Base-by-base conservation (phyloP, 768 basidiomycete species). In the Myochromella boudieri region DNA sequence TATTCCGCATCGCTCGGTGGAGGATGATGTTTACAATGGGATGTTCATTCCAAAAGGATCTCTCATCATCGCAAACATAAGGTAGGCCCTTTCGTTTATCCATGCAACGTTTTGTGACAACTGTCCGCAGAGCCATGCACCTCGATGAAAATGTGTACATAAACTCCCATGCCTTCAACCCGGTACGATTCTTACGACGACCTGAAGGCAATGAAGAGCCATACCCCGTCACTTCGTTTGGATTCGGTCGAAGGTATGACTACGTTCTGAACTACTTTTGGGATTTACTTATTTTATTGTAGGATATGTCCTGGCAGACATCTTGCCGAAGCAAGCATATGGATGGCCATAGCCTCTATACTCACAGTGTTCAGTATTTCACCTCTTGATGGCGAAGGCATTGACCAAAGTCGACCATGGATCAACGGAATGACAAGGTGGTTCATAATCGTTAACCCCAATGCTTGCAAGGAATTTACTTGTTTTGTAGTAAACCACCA, bases 161-260 rank as follows among this genome's bases (percentile, higher is more conserved):
- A n/a, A n/a, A 37, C 15, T 22, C 31, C 12, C 28, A 21, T 20
- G 25, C 10, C 14, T 43, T 43, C 17, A 22, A 43, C 14, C 42
- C 42, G 34, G 24, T 22, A 3, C 42, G 42, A 33, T 43, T 32
- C 14, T n/a, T 43, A 34, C 29, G 21, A 22, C 4, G 21, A 21
- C 42, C 42, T 6, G 21, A 6, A 18, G 42, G 42, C 34, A 18
- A 32, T 14, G 42, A 22, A 8, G 42, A 43, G 24, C 42, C 42
- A 14, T 21, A 32, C 26, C n/a, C 42, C n/a, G 25, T 14, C 15
- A 14, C 20, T 20, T 9, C 26, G 18, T 42, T 26, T 15, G 41
- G 41, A 15, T 42, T 42, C 17, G 41, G 41, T 8, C 31, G 31
- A 21, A 43, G 42, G 42, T 43, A 12, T 12, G 42, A 33, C 32